Conservation (phyloP, 2,329 filamentous ascomycete species). For the Fusarium aywerte region DNA sequence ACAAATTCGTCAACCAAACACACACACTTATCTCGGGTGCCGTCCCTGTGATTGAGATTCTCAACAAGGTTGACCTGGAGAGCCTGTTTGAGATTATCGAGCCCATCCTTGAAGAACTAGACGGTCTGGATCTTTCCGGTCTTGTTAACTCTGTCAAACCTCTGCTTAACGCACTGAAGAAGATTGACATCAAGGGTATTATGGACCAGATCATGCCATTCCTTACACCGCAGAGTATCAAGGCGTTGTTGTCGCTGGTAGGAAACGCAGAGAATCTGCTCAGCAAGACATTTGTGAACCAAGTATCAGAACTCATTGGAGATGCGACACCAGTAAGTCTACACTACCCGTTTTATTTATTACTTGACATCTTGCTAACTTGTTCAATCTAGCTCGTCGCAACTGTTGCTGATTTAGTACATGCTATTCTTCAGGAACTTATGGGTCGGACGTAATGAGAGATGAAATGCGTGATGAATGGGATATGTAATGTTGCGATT, state of each 20-base stretch:
- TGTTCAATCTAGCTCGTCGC: conserved; percentile 45
- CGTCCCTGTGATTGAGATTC: conserved; percentile 51
- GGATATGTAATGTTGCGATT: background rate
- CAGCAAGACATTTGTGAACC: conserved; percentile 53
- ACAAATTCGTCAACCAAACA: conserved; percentile 55
- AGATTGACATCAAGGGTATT: conserved; percentile 53
- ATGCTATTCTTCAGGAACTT: conserved; percentile 48
- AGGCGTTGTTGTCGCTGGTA: conserved; percentile 47
- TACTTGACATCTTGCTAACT: background rate
- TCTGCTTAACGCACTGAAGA: conserved; percentile 51
- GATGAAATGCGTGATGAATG: background rate
- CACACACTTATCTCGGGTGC: conserved; percentile 53
- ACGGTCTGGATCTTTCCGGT: conserved; percentile 50
- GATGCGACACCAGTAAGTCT: conserved; percentile 41
- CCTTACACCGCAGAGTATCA: conserved; percentile 54
- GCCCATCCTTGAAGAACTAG: conserved; percentile 52
- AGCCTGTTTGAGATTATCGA: conserved; percentile 51
- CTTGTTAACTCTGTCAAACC: conserved; percentile 52
- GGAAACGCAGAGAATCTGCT: conserved; percentile 54
- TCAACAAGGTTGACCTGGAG: conserved; percentile 53
- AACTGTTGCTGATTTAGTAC: conserved; percentile 49
- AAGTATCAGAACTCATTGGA: conserved; percentile 56
- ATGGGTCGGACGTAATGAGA: conserved; percentile 37
- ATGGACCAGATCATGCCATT: conserved; percentile 54
- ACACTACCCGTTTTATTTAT: rapidly evolving